Percentiles rank a stretch among this genome's conserved stretches.
Conservation (phyloP, 495 filamentous ascomycete genomes). For the Penicillium canescens region DNA sequence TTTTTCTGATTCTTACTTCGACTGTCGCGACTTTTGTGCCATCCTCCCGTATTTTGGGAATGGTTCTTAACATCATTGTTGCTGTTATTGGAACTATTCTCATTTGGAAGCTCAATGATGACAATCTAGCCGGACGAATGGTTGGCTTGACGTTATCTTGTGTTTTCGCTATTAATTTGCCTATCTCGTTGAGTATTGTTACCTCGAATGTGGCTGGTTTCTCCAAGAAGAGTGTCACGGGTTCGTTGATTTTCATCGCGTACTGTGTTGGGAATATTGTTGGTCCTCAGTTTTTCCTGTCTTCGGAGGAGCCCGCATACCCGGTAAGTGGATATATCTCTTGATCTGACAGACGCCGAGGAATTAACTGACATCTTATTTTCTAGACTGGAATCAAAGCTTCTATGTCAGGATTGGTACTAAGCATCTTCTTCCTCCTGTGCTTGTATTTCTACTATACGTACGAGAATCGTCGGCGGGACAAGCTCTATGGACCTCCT, state of each 20-base stretch:
- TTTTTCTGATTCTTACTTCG: conserved; percentile 36
- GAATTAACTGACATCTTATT: neutral
- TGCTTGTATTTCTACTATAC: conserved; percentile 28
- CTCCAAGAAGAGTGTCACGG: conserved; percentile 28
- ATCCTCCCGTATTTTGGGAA: conserved; percentile 31
- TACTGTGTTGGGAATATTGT: conserved; percentile 58
- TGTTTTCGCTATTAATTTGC: conserved; percentile 55
- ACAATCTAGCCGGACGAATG: conserved; percentile 52
- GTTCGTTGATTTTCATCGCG: conserved; percentile 32
- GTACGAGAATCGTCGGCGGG: conserved; percentile 30
- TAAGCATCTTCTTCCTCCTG: conserved; percentile 30
- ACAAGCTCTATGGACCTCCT: conserved; percentile 25
- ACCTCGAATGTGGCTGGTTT: conserved; percentile 58
- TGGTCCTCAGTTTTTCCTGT: conserved; percentile 38
- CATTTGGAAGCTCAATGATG: conserved; percentile 56
- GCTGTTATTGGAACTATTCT: conserved; percentile 58
- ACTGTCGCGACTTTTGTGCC: conserved; percentile 28
- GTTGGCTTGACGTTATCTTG: conserved; percentile 55
- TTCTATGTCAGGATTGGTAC: conserved; percentile 28
- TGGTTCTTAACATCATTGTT: conserved; percentile 32
- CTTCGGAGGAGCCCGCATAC: conserved; percentile 34
- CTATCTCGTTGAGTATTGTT: conserved; percentile 54
- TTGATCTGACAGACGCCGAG: neutral
- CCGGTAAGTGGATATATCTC: conserved; percentile 15
- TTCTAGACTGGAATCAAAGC: conserved; percentile 36